Conservation (phyloP, 2,329 filamentous ascomycete genomes). For the Clonostachys rhizophaga region DNA sequence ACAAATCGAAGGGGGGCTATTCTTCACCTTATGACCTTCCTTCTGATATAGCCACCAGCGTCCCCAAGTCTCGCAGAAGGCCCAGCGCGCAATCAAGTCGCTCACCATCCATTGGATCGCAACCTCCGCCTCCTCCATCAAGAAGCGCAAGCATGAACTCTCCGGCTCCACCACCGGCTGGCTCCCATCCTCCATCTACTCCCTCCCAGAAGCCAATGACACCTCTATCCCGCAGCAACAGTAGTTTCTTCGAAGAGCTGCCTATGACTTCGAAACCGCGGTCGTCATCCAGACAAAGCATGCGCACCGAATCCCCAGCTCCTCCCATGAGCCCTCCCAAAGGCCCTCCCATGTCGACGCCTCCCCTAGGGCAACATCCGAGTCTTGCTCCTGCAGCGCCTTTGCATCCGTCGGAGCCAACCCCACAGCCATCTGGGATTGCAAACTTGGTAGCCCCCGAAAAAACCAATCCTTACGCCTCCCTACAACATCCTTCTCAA, state of each 20-base stretch:
- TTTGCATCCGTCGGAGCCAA: constrained; percentile 18
- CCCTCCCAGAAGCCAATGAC: constrained; percentile 10
- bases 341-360: constrained; percentile 15
- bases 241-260: constrained; percentile 75
- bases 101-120: constrained; percentile 32
- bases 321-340: constrained; percentile 13
- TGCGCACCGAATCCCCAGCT: constrained; percentile 27
- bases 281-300: constrained; percentile 50
- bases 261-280: constrained; percentile 60
- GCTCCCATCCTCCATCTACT: constrained; percentile 25
- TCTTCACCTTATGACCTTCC: constrained; percentile 93
- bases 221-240: constrained; percentile 33
- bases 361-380: constrained; percentile 10
- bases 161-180: constrained; percentile 14
- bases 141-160: constrained; percentile 57
- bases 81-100: constrained; percentile 51
- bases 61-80: constrained; percentile 64
- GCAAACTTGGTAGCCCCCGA: constrained; percentile 47
- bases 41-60: constrained; percentile 60
- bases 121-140: constrained; percentile 38
- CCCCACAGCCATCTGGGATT: constrained; percentile 12
- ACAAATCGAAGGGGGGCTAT: constrained; percentile 89
- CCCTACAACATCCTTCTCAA: constrained; percentile 28
- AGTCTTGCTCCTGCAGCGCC: constrained; percentile 3
- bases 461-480: constrained; percentile 48